Conservation (phyloP, 2,329 filamentous ascomycete genomes). For the Colletotrichum sp. region DNA sequence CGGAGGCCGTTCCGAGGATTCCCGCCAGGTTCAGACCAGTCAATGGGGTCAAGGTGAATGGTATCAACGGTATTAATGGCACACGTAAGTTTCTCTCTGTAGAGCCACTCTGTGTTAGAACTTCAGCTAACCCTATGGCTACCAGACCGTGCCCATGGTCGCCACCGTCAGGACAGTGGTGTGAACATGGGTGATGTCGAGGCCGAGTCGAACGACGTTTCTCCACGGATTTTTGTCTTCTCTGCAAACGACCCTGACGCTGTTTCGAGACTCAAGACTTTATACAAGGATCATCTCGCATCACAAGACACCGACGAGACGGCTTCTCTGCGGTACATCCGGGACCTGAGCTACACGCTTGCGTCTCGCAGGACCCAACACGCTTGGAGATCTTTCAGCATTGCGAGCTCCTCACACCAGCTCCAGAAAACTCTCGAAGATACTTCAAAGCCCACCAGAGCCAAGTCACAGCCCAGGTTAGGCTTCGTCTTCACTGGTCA, state of each 20-base stretch:
- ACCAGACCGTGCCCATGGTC: neutral
- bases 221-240: slow-evolving; percentile 43
- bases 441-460: neutral
- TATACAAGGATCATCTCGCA: slow-evolving; percentile 26
- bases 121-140: neutral
- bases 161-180: slow-evolving; percentile 2
- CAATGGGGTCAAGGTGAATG: neutral
- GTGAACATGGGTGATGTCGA: neutral
- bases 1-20: neutral
- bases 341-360: slow-evolving; percentile 51
- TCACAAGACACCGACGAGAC: neutral
- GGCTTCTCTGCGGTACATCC: neutral
- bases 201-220: neutral
- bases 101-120: fast-evolving
- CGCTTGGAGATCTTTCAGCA: neutral
- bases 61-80: neutral
- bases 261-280: slow-evolving; percentile 37
- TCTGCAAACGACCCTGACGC: slow-evolving; percentile 47
- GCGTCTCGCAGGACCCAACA: slow-evolving; percentile 15
- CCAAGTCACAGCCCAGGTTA: neutral
- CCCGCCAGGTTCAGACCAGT: neutral
- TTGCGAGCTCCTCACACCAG: neutral
- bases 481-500: slow-evolving; percentile 31
- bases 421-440: neutral
- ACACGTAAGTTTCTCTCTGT: neutral